Evolutionary conservation across 1,139 yeast genomes (phyloP), one percentile per base, ranked within the genome.

Genomic region (Nakaseomyces uthaithaninus): DNA sequence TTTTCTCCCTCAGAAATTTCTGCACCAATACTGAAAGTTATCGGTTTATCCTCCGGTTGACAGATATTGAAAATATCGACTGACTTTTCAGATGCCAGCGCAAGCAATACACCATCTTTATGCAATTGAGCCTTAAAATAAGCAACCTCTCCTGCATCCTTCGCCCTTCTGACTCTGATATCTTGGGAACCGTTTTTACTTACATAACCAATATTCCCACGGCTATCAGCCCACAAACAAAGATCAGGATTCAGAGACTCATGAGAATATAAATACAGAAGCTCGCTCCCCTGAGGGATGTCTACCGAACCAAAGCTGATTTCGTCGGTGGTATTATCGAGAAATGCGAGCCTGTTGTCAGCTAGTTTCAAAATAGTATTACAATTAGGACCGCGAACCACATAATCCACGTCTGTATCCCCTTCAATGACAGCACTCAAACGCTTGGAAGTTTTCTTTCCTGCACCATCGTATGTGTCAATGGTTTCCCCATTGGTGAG

Each of bases 31-130:
- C 26, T n/a, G 17, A 47, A 43, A 9, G 36, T 31, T 3, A 48
- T 46, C 4, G 55, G 48, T 4, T 33, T 22, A 16, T 45, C 49
- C 9, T 38, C 22, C 8, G 53, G 50, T 7, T 45, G 40, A 8
- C 43, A 33, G 16, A 56, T 25, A 38, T 49, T 50, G 11, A 42
- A 36, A 6, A 57, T 42, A n/a, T 43, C 39, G 11, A 57, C 34
- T 1, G 42, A 27, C 10, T 36, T 25, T 4, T 30, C 37, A 25
- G 43, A 43, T 2, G 35, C 49, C 16, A 56, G 38, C 2, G 56
- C 55, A 5, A 56, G 19, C 9, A 57, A 28, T 12, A 51, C 37
- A 8, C 61, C 61, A 43, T 57, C 62, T 38, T 55, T 57, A 41
- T 57, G 62, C 10, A 52, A 34, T 3, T 42, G 41, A 15, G 49